Percentiles rank a stretch among this genome's conserved stretches.
Conservation (phyloP, 140 eudicot genomes). For the Erigeron philadelphicus region DNA sequence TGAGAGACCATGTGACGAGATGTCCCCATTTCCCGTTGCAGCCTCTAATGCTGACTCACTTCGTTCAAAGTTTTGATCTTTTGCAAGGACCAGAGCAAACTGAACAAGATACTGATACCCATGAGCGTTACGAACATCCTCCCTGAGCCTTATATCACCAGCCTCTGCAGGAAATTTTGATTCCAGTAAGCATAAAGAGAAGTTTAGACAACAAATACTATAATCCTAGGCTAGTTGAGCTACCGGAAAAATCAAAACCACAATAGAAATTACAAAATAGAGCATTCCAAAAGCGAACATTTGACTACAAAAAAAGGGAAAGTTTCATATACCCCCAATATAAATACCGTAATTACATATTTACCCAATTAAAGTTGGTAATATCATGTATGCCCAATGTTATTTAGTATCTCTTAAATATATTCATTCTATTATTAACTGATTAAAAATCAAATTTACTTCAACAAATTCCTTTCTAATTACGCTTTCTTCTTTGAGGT, state of each 20-base stretch:
- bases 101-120: constrained; percentile 93
- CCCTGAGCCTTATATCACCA: constrained; percentile 81
- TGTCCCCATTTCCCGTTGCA: constrained; percentile 25
- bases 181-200: constrained; percentile 24
- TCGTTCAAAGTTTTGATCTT: constrained; percentile 34
- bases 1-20: constrained; percentile 54
- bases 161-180: constrained; percentile 57
- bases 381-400: too few species aligned
- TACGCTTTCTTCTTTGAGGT: too few species aligned
- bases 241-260: neutral
- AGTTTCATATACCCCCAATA: too few species aligned
- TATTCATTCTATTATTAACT: too few species aligned
- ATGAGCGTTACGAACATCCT: constrained; percentile 95
- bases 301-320: neutral
- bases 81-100: constrained; percentile 81
- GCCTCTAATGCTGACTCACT: constrained; percentile 24
- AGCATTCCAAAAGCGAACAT: constrained; percentile 1
- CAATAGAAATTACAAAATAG: neutral
- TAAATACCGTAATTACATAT: too few species aligned
- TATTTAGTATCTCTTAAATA: too few species aligned
- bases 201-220: constrained; percentile 3
- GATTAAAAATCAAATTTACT: too few species aligned
- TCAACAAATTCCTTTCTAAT: too few species aligned
- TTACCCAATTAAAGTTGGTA: too few species aligned
- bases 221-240: neutral